These are phyloP conservation scores for Pisolithus sp. DNA, from an alignment of 768 basidiomycete species.

Conservation along the genomic window DNA sequence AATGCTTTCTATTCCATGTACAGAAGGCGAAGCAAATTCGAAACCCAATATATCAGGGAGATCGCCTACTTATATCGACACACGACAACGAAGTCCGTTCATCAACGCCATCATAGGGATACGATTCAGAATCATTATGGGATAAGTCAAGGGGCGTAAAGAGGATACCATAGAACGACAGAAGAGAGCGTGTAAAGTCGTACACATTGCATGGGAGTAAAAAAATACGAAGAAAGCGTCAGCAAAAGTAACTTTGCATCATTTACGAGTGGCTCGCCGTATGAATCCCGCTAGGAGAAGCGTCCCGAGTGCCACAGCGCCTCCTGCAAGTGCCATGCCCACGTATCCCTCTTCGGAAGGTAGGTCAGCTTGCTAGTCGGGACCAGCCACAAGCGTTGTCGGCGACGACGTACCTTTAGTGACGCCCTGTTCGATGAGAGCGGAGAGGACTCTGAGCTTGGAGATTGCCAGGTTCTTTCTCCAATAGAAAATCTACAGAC, in stretches of 20 bases:
- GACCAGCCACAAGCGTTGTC: not conserved
- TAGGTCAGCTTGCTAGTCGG: not conserved
- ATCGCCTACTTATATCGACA: slow-evolving; percentile 2
- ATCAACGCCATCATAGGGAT: too few species aligned
- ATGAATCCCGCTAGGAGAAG: slow-evolving; percentile 68
- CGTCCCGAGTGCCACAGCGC: slow-evolving; percentile 79
- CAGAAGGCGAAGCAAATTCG: too few species aligned
- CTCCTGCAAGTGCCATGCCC: slow-evolving; percentile 93
- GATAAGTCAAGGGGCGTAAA: slow-evolving; percentile 20
- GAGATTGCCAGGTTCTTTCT: slow-evolving; percentile 89
- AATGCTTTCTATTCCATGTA: too few species aligned
- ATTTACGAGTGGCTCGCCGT: slow-evolving; percentile 70
- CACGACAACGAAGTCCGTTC: not conserved
- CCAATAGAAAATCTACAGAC: slow-evolving; percentile 66
- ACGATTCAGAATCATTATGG: slow-evolving; percentile 10
- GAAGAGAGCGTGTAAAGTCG: not conserved
- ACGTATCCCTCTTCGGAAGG: slow-evolving; percentile 82
- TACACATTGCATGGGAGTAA: not conserved
- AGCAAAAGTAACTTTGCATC: slow-evolving; percentile 10
- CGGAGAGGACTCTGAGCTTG: slow-evolving; percentile 82
- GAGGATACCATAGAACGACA: slow-evolving; percentile 8
- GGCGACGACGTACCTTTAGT: slow-evolving; percentile 54
- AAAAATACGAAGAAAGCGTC: slow-evolving; percentile 12
- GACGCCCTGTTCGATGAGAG: slow-evolving; percentile 83
- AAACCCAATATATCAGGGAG: not conserved